phyloP scores from a whole-genome alignment of 768 basidiomycete species.

The Boletales sp. region DNA sequence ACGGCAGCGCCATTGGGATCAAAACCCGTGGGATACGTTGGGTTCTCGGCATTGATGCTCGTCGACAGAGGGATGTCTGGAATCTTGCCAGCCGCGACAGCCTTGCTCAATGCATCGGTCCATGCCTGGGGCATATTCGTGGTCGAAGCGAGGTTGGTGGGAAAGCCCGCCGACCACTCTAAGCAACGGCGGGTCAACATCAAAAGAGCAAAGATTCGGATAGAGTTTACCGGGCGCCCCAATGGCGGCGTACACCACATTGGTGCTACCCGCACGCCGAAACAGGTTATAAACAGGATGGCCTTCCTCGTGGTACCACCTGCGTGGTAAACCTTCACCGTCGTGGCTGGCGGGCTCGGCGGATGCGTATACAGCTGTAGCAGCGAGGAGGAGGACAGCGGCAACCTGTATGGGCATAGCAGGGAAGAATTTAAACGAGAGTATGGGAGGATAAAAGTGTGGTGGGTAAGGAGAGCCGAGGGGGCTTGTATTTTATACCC shows the following conservation, averaged over 20 bases:
- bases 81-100: conserved; percentile 66
- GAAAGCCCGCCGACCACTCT: conserved; percentile 69
- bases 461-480: conserved; percentile 3
- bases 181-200: background rate
- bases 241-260: conserved; percentile 48
- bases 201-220: background rate
- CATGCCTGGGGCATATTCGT: conserved; percentile 60
- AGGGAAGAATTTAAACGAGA: conserved; percentile 37
- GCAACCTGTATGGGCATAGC: conserved; percentile 25
- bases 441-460: conserved; percentile 29
- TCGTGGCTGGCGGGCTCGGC: conserved; percentile 16
- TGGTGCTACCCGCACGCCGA: conserved; percentile 42
- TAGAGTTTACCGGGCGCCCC: conserved; percentile 53
- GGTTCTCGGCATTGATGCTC: conserved; percentile 28
- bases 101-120: conserved; percentile 65
- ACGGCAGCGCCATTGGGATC: conserved; percentile 48
- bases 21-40: conserved; percentile 36
- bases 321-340: conserved; percentile 22
- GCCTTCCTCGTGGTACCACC: conserved; percentile 60
- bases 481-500: conserved; percentile 26
- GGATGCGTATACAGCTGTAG: conserved; percentile 17
- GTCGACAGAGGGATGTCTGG: conserved; percentile 60
- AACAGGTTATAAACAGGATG: conserved; percentile 66
- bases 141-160: conserved; percentile 47
- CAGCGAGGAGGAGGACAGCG: conserved; percentile 25